phyloP scores from a whole-genome alignment of 345 rosid genomes.

The Excoecaria cochinchinensis region DNA sequence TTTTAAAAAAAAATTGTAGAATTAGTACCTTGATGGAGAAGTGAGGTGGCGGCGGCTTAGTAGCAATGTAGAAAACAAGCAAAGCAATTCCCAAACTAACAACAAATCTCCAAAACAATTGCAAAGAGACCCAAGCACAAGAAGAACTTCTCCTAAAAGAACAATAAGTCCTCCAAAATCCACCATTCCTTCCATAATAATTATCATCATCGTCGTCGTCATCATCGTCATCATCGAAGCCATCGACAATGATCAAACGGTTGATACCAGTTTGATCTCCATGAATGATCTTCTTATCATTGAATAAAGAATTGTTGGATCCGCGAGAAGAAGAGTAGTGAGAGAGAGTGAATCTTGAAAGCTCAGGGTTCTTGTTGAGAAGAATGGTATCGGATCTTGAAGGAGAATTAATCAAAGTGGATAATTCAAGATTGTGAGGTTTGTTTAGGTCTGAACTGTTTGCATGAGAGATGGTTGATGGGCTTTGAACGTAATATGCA shows the following conservation, averaged over 20 bases:
- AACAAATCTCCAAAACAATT: conserved; percentile 70
- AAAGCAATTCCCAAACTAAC: conserved; percentile 67
- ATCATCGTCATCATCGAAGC: conserved; percentile 12
- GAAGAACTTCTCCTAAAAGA: conserved; percentile 49
- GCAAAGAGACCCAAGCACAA: conserved; percentile 57
- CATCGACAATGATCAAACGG: conserved; percentile 46
- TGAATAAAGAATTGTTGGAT: conserved; percentile 43
- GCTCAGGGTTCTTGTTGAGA: conserved; percentile 24
- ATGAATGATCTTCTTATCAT: conserved; percentile 27
- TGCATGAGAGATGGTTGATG: conserved; percentile 60
- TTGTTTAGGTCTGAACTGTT: conserved; percentile 37
- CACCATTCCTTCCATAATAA: conserved; percentile 25
- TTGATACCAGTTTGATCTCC: conserved; percentile 26
- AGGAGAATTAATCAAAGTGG: conserved; percentile 38
- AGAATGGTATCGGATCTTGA: conserved; percentile 31
- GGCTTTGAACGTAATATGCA: conserved; percentile 75
- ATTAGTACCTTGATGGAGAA: conserved; percentile 59
- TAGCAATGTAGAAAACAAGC: conserved; percentile 76
- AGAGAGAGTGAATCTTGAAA: conserved; percentile 38
- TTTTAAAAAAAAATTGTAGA: no score
- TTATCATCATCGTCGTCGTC: conserved; percentile 21
- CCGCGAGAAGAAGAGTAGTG: conserved; percentile 55
- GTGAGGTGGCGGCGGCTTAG: conserved; percentile 74
- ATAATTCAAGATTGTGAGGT: conserved; percentile 18
- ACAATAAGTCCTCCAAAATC: conserved; percentile 55